phyloP scores from a whole-genome alignment of 805 yeast species.

The Ogataea kodamae region DNA sequence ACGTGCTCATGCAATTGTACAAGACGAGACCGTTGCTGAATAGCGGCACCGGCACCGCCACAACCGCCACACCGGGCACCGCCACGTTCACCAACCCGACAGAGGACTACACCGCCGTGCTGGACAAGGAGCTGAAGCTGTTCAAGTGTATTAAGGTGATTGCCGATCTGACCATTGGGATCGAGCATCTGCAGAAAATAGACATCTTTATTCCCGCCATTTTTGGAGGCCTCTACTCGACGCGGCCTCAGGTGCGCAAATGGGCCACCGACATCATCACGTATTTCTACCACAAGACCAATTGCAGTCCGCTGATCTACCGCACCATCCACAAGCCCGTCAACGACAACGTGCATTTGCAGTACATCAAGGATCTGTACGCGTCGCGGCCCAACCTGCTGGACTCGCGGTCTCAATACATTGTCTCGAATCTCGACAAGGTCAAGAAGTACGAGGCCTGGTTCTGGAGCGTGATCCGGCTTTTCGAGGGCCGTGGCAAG shows the following conservation, averaged over 20 bases:
- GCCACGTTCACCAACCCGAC: slow-evolving; percentile 28
- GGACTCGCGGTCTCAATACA: slow-evolving; percentile 28
- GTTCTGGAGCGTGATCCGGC: slow-evolving; percentile 31
- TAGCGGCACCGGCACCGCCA: not conserved
- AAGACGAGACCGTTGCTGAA: slow-evolving; percentile 30
- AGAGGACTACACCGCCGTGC: slow-evolving; percentile 31
- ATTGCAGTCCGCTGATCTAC: slow-evolving; percentile 22
- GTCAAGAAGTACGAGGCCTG: slow-evolving; percentile 33
- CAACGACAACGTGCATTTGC: slow-evolving; percentile 34
- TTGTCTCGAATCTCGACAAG: slow-evolving; percentile 25
- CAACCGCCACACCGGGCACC: not conserved
- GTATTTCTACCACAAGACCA: slow-evolving; percentile 38
- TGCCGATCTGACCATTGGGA: slow-evolving; percentile 68
- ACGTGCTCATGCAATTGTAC: slow-evolving; percentile 48
- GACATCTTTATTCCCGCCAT: slow-evolving; percentile 62
- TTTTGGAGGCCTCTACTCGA: slow-evolving; percentile 73
- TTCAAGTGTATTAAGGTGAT: slow-evolving; percentile 80
- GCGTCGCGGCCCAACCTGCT: slow-evolving; percentile 18
- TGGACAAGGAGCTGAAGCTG: slow-evolving; percentile 72
- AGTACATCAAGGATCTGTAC: slow-evolving; percentile 29
- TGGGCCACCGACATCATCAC: slow-evolving; percentile 79
- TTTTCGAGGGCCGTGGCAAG: slow-evolving; percentile 68
- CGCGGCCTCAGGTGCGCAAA: slow-evolving; percentile 75
- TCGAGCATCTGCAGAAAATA: slow-evolving; percentile 56
- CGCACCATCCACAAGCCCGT: slow-evolving; percentile 27